Conservation (phyloP, 2,329 filamentous ascomycete species). For the Elsinoe ampelina region DNA sequence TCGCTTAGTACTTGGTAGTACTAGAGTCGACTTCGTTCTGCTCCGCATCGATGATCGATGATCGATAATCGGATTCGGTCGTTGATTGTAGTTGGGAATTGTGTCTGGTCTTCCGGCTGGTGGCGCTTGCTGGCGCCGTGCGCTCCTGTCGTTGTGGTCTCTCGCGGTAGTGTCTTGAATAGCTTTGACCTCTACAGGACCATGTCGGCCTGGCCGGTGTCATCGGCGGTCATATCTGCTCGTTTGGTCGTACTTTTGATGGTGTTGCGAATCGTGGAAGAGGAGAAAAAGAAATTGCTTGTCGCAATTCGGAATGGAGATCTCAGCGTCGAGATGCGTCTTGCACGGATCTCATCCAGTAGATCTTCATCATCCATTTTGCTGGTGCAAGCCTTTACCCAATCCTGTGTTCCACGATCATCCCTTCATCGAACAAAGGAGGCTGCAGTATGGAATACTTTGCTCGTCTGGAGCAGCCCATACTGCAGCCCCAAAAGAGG, state of each 20-base stretch:
- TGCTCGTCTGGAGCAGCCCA: background rate
- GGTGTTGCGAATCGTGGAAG: background rate
- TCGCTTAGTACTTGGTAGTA: too few species aligned
- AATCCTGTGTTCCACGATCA: background rate
- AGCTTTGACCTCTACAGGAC: background rate
- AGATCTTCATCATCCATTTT: too few species aligned
- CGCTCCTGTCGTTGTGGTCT: background rate
- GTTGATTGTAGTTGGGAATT: background rate
- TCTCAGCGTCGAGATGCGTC: background rate
- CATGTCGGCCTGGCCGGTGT: background rate
- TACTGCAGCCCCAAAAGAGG: background rate
- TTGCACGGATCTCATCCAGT: constrained; percentile 3
- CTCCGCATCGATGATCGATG: too few species aligned
- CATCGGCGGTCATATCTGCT: background rate
- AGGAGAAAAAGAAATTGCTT: background rate
- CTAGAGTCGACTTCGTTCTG: too few species aligned
- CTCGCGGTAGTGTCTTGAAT: background rate
- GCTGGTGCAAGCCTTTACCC: too few species aligned
- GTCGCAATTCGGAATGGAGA: background rate
- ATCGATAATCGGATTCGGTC: background rate
- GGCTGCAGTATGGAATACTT: constrained; percentile 3
- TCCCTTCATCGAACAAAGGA: background rate
- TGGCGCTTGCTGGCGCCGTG: background rate
- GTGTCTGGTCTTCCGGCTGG: background rate
- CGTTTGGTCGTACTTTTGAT: background rate